phyloP scores from a whole-genome alignment of 371 early-diverging fungal species.

The Syncephalastrum racemosum region DNA sequence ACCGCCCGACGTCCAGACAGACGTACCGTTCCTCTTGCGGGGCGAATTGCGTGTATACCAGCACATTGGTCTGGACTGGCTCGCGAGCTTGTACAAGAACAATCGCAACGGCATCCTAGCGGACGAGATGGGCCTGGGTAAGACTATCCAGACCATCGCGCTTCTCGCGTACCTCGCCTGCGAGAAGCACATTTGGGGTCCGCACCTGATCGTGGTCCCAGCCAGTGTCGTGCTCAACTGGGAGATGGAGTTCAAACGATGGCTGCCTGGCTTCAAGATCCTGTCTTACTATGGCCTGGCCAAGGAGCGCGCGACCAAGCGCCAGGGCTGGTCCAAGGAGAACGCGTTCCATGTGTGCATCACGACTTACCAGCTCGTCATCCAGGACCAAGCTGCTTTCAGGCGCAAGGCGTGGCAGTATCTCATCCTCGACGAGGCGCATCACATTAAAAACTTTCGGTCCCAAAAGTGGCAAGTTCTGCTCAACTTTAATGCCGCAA shows the following conservation, averaged over 20 bases:
- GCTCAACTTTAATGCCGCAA: slow-evolving; percentile 75
- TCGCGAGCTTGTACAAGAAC: slow-evolving; percentile 91
- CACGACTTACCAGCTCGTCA: slow-evolving; percentile 84
- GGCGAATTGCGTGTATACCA: slow-evolving; percentile 77
- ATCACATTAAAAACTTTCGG: slow-evolving; percentile 94
- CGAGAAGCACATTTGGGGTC: slow-evolving; percentile 76
- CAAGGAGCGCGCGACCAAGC: slow-evolving; percentile 74
- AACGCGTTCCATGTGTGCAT: slow-evolving; percentile 87
- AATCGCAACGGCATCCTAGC: slow-evolving; percentile 97
- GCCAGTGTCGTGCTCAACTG: slow-evolving; percentile 93
- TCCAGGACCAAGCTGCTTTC: slow-evolving; percentile 78
- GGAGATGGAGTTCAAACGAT: slow-evolving; percentile 93
- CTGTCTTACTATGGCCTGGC: slow-evolving; percentile 83
- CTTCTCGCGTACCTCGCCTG: slow-evolving; percentile 77
- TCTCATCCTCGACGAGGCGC: slow-evolving; percentile 93
- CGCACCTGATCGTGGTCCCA: slow-evolving; percentile 91
- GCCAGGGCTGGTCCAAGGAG: slow-evolving; percentile 79
- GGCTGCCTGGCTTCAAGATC: slow-evolving; percentile 87
- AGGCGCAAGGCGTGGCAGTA: slow-evolving; percentile 85
- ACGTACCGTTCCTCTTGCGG: slow-evolving; percentile 61
- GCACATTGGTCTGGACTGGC: slow-evolving; percentile 77
- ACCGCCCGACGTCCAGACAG: slow-evolving; percentile 50
- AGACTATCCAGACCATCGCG: slow-evolving; percentile 97
- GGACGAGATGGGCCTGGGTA: slow-evolving; percentile 98
- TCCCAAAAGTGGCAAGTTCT: slow-evolving; percentile 94